These are phyloP conservation scores for Trametopsis cervina DNA, from an alignment of 768 basidiomycete species.

Conservation along the genomic window DNA sequence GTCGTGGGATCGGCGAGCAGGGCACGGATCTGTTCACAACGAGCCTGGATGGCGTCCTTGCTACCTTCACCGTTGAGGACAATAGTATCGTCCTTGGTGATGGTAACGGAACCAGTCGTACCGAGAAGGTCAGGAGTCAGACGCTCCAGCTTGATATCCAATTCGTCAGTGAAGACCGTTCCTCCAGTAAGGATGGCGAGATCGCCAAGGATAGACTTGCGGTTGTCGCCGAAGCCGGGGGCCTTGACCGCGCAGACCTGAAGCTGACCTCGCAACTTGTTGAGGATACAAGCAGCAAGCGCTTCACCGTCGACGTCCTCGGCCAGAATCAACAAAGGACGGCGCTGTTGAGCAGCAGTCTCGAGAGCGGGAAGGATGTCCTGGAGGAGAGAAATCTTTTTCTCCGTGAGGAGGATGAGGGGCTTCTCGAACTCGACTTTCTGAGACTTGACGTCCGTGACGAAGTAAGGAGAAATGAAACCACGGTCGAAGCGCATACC, in stretches of 20 bases:
- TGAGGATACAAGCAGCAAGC: constrained; percentile 94
- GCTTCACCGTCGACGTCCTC: constrained; percentile 99
- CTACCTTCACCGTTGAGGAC: constrained; percentile 89
- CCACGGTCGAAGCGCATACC: constrained; percentile 99
- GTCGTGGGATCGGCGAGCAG: constrained; percentile 79
- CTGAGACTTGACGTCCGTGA: constrained; percentile 96
- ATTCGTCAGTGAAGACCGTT: constrained; percentile 87
- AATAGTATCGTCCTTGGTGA: constrained; percentile 98
- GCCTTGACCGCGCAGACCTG: constrained; percentile 94
- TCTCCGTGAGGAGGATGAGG: constrained; percentile 86
- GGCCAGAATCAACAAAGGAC: constrained; percentile 93
- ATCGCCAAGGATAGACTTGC: constrained; percentile 96
- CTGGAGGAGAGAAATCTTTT: constrained; percentile 93
- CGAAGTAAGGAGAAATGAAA: constrained; percentile 96
- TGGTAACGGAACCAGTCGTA: constrained; percentile 82
- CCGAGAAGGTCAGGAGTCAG: constrained; percentile 87
- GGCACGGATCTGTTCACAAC: constrained; percentile 92
- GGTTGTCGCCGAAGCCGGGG: constrained; percentile 98
- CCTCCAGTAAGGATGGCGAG: constrained; percentile 96
- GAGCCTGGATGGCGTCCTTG: constrained; percentile 84
- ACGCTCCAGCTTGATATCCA: constrained; percentile 95
- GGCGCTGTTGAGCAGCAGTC: constrained; percentile 69
- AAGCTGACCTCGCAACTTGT: constrained; percentile 98
- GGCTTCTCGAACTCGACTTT: constrained; percentile 98
- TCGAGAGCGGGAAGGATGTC: constrained; percentile 94